A percentile compares a stretch with the other conserved stretches of the same genome.
Evolutionary conservation across 495 filamentous ascomycete species (phyloP).

Genomic region (Penicillium steckii): DNA sequence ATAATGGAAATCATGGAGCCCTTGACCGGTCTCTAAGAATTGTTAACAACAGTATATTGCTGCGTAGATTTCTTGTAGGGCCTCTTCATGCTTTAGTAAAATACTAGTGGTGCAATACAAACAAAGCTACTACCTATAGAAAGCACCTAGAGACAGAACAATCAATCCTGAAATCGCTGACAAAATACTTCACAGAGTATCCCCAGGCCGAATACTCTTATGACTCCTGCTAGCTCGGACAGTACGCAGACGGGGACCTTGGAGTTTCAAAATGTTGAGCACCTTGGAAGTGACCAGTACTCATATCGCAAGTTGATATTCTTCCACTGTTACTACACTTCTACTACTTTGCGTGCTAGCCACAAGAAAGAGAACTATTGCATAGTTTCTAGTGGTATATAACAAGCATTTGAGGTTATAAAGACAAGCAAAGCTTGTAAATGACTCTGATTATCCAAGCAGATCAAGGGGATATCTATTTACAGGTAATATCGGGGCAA

Average conservation of each 20-base stretch:
- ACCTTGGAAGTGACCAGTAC: constrained; percentile 2
- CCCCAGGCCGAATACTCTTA: too few species aligned
- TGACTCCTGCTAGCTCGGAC: not conserved
- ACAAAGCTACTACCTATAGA: too few species aligned
- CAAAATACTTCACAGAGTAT: too few species aligned
- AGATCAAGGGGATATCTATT: constrained; percentile 27
- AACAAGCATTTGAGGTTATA: not conserved
- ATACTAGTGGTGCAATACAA: too few species aligned
- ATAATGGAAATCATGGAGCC: not conserved
- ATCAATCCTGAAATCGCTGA: too few species aligned
- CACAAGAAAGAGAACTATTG: too few species aligned
- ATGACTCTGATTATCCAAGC: constrained; percentile 11
- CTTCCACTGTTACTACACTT: too few species aligned
- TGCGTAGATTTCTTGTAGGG: not conserved
- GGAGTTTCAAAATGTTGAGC: not conserved
- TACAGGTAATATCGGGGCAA: constrained; percentile 21
- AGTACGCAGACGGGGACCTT: not conserved
- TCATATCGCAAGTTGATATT: too few species aligned
- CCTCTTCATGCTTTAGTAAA: too few species aligned
- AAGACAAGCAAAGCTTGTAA: not conserved
- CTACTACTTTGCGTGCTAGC: too few species aligned
- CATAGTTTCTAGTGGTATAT: too few species aligned
- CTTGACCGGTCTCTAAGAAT: not conserved
- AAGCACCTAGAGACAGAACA: too few species aligned
- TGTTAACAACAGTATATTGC: not conserved